These are phyloP conservation scores for Leptographium radiaticola DNA, from an alignment of 2,329 filamentous ascomycete species.

Conservation along the genomic window DNA sequence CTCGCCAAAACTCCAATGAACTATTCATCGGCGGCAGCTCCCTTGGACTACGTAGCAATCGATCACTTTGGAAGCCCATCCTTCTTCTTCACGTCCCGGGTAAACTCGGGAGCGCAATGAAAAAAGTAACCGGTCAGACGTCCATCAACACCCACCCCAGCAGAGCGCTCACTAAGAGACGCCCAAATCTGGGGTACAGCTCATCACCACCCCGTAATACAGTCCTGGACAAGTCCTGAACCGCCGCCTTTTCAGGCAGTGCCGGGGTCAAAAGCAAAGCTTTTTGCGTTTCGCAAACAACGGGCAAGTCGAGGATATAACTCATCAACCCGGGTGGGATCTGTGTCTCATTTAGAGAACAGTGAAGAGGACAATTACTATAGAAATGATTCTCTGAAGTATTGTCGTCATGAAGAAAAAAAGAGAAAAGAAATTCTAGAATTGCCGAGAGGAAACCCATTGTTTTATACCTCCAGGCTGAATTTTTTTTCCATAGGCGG, in stretches of 20 bases:
- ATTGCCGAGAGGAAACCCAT: constrained; percentile 14
- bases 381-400: constrained; percentile 90
- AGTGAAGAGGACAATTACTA: constrained; percentile 91
- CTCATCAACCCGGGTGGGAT: constrained; percentile 93
- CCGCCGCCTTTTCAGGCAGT: constrained; percentile 51
- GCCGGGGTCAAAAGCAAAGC: constrained; percentile 57
- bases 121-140: constrained; percentile 72
- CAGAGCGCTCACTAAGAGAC: constrained; percentile 55
- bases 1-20: too few relatives aligned
- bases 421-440: constrained; percentile 24
- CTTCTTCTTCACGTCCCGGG: constrained; percentile 39
- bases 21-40: too few relatives aligned
- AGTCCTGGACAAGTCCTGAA: constrained; percentile 22
- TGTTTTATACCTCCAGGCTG: constrained; percentile 27
- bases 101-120: constrained; percentile 38
- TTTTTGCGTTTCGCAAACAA: constrained; percentile 13
- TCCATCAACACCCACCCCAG: constrained; percentile 74
- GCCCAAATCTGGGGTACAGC: constrained; percentile 62
- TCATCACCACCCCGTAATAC: constrained; percentile 88
- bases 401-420: constrained; percentile 50
- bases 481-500: background rate
- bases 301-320: constrained; percentile 51
- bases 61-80: too few relatives aligned
- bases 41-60: too few relatives aligned
- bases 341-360: constrained; percentile 86